Evolutionary conservation across 1,284 basidiomycete species (phyloP).

Genomic region (Papiliotrema flavescens): DNA sequence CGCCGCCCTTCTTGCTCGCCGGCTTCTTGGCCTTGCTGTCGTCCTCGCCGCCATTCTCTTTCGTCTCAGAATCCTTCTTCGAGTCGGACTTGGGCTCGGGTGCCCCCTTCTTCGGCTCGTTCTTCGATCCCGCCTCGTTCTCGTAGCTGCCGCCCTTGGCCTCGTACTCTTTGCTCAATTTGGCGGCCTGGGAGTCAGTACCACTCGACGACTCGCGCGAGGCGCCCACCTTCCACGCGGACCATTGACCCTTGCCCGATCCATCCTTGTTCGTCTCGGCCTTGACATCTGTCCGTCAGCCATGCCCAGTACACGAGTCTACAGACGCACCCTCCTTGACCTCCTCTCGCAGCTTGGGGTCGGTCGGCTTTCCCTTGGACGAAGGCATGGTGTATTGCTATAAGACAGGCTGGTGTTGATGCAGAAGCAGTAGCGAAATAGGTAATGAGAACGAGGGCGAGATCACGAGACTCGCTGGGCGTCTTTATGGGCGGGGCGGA

Average conservation of each 20-base stretch:
- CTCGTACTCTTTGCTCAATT: constrained; percentile 50
- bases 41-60: constrained; percentile 6
- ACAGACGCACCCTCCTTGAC: constrained; percentile 43
- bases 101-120: constrained; percentile 47
- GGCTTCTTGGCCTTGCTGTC: constrained; percentile 1
- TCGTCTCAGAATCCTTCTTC: constrained; percentile 24
- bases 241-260: constrained; percentile 49
- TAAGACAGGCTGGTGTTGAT: no score
- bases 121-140: constrained; percentile 49
- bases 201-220: no score
- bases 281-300: constrained; percentile 36
- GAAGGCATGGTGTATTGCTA: constrained; percentile 36
- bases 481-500: no score
- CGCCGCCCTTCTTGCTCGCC: constrained; percentile 1
- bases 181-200: constrained; percentile 29
- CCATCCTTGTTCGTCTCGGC: constrained; percentile 49
- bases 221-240: constrained; percentile 45
- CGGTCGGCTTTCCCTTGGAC: constrained; percentile 51
- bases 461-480: no score
- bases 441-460: no score
- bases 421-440: no score
- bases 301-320: no score
- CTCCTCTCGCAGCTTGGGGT: constrained; percentile 48
- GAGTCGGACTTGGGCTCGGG: constrained; percentile 45
- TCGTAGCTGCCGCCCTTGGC: constrained; percentile 49